Conservation (phyloP, 2,329 filamentous ascomycete species). For the Claviceps pusilla region DNA sequence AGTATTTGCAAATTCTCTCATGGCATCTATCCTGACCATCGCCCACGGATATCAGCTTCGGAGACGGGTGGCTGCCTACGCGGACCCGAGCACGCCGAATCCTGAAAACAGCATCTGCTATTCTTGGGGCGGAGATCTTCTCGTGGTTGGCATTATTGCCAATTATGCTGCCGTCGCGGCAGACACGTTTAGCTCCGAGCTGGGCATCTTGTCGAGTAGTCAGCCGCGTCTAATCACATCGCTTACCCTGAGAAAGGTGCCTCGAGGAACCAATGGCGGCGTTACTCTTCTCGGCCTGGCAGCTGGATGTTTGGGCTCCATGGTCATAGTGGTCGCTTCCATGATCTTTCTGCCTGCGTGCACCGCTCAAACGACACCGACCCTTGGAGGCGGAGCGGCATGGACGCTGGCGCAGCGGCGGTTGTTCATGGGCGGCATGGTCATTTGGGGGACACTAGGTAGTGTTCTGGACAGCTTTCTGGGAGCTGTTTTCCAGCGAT, state of each 20-base stretch:
- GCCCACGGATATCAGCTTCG: conserved; percentile 46
- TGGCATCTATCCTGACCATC: conserved; percentile 51
- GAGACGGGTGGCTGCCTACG: conserved; percentile 27
- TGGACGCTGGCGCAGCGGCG: conserved; percentile 35
- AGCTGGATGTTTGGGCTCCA: conserved; percentile 60
- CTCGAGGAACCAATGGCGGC: conserved; percentile 84
- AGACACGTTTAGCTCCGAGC: conserved; percentile 89
- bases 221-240: conserved; percentile 78
- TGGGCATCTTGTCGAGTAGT: conserved; percentile 70
- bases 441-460: conserved; percentile 60
- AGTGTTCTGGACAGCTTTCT: conserved; percentile 79
- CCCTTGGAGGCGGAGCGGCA: conserved; percentile 27
- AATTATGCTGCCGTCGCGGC: conserved; percentile 88
- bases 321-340: conserved; percentile 52
- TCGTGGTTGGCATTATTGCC: conserved; percentile 51
- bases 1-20: conserved; percentile 75
- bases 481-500: conserved; percentile 71
- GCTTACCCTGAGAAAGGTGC: conserved; percentile 58
- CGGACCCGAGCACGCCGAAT: conserved; percentile 16
- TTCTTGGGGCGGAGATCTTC: conserved; percentile 45
- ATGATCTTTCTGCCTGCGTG: conserved; percentile 58
- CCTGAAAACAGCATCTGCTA: conserved; percentile 36
- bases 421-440: conserved; percentile 41
- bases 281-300: conserved; percentile 61
- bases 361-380: conserved; percentile 21